Percentiles rank a stretch among this genome's conserved stretches.
These are phyloP conservation scores for Amauroascus niger DNA, from an alignment of 2,329 filamentous ascomycete species.

Conservation along the genomic window DNA sequence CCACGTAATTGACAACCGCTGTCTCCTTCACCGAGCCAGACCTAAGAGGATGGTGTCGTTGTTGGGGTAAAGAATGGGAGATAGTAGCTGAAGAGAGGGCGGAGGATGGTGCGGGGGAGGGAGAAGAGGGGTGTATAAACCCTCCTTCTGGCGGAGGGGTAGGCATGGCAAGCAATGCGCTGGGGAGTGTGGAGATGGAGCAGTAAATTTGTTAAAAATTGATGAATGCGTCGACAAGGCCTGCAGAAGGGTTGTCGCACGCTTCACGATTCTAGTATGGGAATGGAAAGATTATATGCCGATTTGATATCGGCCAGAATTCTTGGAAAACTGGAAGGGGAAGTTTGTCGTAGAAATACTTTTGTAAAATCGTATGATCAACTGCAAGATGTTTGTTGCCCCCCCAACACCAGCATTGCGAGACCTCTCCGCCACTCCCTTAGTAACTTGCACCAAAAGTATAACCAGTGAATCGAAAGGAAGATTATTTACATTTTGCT, in stretches of 20 bases:
- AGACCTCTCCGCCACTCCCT: not conserved
- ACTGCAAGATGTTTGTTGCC: not conserved
- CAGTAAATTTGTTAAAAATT: too few relatives aligned
- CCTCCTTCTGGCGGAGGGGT: conserved; percentile 26
- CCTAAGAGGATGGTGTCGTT: conserved; percentile 44
- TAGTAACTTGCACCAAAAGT: not conserved
- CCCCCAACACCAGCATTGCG: not conserved
- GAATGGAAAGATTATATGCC: not conserved
- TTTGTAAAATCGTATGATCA: not conserved
- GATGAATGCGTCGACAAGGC: too few relatives aligned
- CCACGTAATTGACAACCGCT: conserved; percentile 48
- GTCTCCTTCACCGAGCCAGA: conserved; percentile 51
- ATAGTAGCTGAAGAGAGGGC: conserved; percentile 29
- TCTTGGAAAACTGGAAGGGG: not conserved
- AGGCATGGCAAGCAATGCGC: conserved; percentile 21
- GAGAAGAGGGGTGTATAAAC: conserved; percentile 31
- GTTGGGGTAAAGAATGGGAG: conserved; percentile 39
- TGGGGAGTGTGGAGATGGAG: not conserved
- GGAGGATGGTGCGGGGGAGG: conserved; percentile 44
- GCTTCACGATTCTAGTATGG: too few relatives aligned
- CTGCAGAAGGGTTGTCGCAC: too few relatives aligned
- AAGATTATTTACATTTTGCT: not conserved
- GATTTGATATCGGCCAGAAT: not conserved
- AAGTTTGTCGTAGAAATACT: not conserved
- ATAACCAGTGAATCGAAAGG: not conserved